Base-by-base conservation (phyloP, 805 yeast species). In the Candida orba region DNA sequence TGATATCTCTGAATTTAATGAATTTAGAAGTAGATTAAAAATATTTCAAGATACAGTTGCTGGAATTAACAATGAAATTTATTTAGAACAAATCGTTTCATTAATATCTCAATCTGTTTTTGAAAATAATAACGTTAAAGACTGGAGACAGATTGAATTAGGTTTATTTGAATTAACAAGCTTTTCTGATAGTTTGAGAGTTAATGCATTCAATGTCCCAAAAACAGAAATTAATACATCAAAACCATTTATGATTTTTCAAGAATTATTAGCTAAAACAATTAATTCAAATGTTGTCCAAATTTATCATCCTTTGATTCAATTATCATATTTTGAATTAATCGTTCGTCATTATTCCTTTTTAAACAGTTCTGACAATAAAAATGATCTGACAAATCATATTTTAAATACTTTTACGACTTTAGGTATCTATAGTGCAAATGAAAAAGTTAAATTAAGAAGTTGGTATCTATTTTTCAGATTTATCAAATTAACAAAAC, bases 391-490 rank as follows among this genome's bases (percentile, higher is more conserved):
- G 34, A 68, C 85, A 10, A 60, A 74, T 47, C 75, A 81, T 46
- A 77, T 88, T 17, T 68, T 91, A 45, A 84, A 85, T 52, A 74
- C 85, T 20, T 91, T 93, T 59, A 78, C 88, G 37, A 79, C 93
- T 15, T 73, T 81, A 52, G 98, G 97, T 14, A 75, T 91, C 48
- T 89, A 87, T 62, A 87, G 83, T 64, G 69, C 72, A 6, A 71
- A 75, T 51, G 83, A 75, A 45, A 83, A 79, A 48, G 96, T 90
- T 4, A 79, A 89, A 54, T 71, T 78, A 44, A 79, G 97, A 60
- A 75, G 95, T 35, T 93, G 98, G 96, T 91, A 87, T 60, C 68
- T 90, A 50, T 87, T 91, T 54, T 81, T 81, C 56, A 76, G 95
- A 60, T 85, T 90, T 56, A 73, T 89, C 48, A 87, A 84, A 58